Percentiles rank a stretch among this genome's conserved stretches.
Conservation (phyloP, 73 alveolate genomes). For the Symbiodinium natans region DNA sequence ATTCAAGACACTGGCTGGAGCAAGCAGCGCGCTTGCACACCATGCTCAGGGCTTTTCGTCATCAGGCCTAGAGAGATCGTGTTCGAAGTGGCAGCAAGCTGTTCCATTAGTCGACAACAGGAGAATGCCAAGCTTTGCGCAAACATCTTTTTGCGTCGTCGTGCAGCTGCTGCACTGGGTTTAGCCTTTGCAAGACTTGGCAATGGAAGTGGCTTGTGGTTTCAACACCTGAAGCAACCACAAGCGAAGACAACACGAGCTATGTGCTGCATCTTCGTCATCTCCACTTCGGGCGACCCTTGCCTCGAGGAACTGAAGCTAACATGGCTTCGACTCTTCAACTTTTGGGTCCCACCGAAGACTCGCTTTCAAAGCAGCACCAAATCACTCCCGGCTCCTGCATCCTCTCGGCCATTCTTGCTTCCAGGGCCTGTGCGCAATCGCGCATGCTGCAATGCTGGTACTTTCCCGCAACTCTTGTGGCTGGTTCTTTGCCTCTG, state of each 20-base stretch:
- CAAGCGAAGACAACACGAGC: neutral
- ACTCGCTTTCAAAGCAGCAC: neutral
- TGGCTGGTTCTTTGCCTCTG: neutral
- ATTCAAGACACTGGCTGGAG: neutral
- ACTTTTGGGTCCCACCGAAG: no score
- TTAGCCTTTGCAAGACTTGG: conserved; percentile 13
- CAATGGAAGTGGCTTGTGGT: neutral
- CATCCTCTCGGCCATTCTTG: conserved; percentile 70
- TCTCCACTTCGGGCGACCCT: neutral
- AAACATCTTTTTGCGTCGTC: conserved; percentile 76
- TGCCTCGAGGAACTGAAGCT: neutral
- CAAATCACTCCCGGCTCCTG: neutral
- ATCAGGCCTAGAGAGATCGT: neutral
- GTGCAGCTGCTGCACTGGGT: conserved; percentile 54
- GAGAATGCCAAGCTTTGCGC: neutral
- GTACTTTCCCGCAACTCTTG: neutral
- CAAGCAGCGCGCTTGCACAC: conserved; percentile 21
- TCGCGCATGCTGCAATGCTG: neutral
- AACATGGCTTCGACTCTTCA: no score
- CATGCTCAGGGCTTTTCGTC: neutral
- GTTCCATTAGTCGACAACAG: no score
- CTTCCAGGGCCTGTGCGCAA: conserved; percentile 25
- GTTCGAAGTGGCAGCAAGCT: no score
- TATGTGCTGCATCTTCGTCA: neutral
- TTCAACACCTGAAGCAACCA: no score